Evolutionary conservation across 2,329 filamentous ascomycete species (phyloP), one percentile per base, ranked within the genome.

Genomic region (Pseudocercospora cruenta): DNA sequence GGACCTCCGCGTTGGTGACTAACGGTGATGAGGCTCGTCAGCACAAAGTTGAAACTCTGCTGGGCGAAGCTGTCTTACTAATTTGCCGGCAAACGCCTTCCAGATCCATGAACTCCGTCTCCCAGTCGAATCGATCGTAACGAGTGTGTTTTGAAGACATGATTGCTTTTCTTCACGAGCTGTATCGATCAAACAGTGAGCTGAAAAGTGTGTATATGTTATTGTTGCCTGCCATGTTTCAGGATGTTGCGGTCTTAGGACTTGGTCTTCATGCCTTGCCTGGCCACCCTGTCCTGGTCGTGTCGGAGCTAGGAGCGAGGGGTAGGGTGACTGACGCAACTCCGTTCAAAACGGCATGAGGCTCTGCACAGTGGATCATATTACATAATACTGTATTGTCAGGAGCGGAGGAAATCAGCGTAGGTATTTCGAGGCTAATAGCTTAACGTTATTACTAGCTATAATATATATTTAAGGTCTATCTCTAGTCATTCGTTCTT

Each of bases 1-100:
- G 65, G 22, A 71, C 67, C 63, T 69, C 64, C 9, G 71, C 71
- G 39, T 73, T 72, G 64, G 26, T 43, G 43, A 70, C 70, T 73
- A 55, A 22, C 22, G n/a, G 7, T 24, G 53, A 57, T n/a, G n/a
- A n/a, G 51, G 22, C 51, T 24, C 21, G 16, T 67, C 63, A 68
- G 65, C 65, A 54, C 26, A 54, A 28, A 31, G 22, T 54, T 54
- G 22, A 10, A 26, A 28, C 24, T 28, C 36, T 39, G 14, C 36
- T n/a, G 36, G 36, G 36, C 36, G 36, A 39, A 39, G 51, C 21
- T 14, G 51, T 26, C 66, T 51, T 71, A 71, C 70, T 53, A 51
- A 66, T 66, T 47, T 66, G 64, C 43, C 61, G 61, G 10, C 31
- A 55, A n/a, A 66, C 58, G 45, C 62, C 64, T 19, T 60, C 45